Conservation (phyloP, 176 grass and related monocot species). For the Cenchrus purpureus region DNA sequence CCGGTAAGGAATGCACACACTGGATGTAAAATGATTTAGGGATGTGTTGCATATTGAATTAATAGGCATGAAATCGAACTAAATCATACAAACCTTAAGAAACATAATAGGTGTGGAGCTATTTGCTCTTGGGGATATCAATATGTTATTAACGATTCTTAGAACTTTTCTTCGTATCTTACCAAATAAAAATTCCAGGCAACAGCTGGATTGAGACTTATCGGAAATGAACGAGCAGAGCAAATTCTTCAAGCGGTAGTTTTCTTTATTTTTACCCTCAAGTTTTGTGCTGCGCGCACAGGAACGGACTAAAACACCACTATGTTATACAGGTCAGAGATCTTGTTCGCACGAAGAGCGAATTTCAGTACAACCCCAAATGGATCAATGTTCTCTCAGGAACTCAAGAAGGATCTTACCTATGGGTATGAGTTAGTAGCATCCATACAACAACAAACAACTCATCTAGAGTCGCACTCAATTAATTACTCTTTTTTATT, state of each 20-base stretch:
- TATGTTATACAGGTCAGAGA: conserved; percentile 26
- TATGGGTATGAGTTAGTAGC: conserved; percentile 37
- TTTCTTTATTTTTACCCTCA: no score
- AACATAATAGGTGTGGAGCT: no score
- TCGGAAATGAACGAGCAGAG: conserved; percentile 46
- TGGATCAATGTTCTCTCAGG: conserved; percentile 41
- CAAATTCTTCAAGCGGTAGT: no score
- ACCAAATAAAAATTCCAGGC: conserved; percentile 34
- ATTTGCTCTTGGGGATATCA: background rate
- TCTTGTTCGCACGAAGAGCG: conserved; percentile 42
- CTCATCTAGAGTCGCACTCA: background rate
- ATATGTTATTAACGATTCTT: background rate
- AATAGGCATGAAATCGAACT: no score
- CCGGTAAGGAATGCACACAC: no score
- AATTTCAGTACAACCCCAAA: conserved; percentile 35
- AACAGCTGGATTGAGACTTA: conserved; percentile 49
- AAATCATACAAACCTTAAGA: no score
- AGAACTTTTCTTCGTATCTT: background rate
- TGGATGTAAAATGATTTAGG: no score
- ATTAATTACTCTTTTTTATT: no score
- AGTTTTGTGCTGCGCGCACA: background rate
- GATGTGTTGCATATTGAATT: no score
- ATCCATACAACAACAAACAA: background rate
- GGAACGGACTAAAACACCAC: background rate
- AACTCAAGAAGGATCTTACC: conserved; percentile 50